Base-by-base conservation (phyloP, 495 filamentous ascomycete genomes). In the Tuber aestivum region DNA sequence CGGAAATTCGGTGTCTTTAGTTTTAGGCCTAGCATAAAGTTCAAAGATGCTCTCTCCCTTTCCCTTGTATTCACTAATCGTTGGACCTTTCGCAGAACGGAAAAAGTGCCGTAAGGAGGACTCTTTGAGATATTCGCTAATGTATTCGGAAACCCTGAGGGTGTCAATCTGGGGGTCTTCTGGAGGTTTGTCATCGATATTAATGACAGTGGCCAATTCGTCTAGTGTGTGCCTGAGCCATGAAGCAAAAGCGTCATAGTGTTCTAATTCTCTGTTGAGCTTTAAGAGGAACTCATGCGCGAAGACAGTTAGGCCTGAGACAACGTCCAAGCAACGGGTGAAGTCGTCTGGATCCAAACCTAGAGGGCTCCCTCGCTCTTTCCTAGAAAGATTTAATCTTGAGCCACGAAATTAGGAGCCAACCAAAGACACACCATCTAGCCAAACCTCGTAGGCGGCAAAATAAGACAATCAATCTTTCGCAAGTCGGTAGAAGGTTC, bases 171-270 rank as follows among this genome's bases (percentile, higher is more conserved):
- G 76, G n/a, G 79, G 81, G 16, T 83, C 82, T 44, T 83, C 82
- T 8, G 79, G 73, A 37, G 81, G 81, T 44, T 80, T 81, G 38
- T 83, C 82, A 45, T 83, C 81, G 40, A 83, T 83, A 70, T 83
- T 81, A 61, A 83, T 83, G 40, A 83, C 79, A 18, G 81, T 81
- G 20, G 81, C 77, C 18, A 83, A 44, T 71, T 83, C 82, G 77
- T 97, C 92, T 72, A 98, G 95, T 80, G 95, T 91, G 76, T 94
- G 87, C 9, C 90, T 89, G 50, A 99, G 87, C 95, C 95, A 99
- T 72, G 87, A 86, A 0, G 92, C 93, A 83, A 98, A 99, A 7
- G 89, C 87, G 12, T 85, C 79, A 81, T 97, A 99, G 70, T 94
- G 88, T 32, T 89, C 87, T 41, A 95, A 85, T 83, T 99, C 95